Evolutionary conservation across 2,329 filamentous ascomycete genomes (phyloP).

Genomic region (Fusarium ambrosium): DNA sequence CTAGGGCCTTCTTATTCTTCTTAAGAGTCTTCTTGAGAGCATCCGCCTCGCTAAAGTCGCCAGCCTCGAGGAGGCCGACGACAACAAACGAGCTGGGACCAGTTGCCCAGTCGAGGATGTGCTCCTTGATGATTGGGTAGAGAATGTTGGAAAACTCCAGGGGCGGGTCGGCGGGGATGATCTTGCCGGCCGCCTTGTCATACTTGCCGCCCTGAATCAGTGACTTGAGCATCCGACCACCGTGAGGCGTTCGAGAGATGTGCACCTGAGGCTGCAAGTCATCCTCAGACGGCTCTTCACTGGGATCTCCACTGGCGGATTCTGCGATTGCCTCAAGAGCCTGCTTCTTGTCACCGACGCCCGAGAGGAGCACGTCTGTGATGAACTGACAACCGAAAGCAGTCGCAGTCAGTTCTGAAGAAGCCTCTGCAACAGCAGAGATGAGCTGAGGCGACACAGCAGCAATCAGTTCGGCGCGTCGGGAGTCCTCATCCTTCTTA

Average conservation of each 20-base stretch:
- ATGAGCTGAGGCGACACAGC: constrained; percentile 82
- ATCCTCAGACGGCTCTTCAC: constrained; percentile 56
- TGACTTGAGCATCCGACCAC: constrained; percentile 89
- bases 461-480: constrained; percentile 82
- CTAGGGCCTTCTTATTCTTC: constrained; percentile 78
- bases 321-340: constrained; percentile 80
- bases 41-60: constrained; percentile 75
- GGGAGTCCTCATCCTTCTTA: constrained; percentile 87
- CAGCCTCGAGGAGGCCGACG: constrained; percentile 82
- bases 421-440: constrained; percentile 76
- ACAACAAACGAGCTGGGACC: constrained; percentile 89
- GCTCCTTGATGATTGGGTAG: constrained; percentile 83
- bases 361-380: constrained; percentile 82
- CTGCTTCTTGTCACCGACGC: constrained; percentile 79
- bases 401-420: constrained; percentile 77
- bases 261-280: constrained; percentile 62
- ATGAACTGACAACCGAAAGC: constrained; percentile 91
- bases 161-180: constrained; percentile 80
- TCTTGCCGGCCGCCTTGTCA: constrained; percentile 78
- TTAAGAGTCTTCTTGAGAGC: constrained; percentile 78
- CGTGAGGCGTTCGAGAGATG: constrained; percentile 71
- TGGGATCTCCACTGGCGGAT: constrained; percentile 70
- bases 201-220: constrained; percentile 91
- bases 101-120: constrained; percentile 86
- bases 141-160: constrained; percentile 85